Evolutionary conservation across 768 basidiomycete species (phyloP).

Genomic region (Boletus reticulatus): DNA sequence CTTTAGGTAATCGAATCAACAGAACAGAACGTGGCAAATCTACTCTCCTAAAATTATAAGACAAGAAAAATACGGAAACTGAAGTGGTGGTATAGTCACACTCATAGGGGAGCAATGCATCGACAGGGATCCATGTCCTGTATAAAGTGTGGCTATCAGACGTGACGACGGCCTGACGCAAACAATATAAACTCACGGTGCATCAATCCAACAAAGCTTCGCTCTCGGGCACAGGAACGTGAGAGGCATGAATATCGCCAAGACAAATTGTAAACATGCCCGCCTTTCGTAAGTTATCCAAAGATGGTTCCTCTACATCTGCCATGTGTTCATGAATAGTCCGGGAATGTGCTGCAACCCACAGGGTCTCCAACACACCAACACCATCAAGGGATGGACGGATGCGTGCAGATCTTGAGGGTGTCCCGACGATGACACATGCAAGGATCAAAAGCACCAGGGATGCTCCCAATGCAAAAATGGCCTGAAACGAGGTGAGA

Average conservation of each 20-base stretch:
- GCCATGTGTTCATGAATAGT: not conserved
- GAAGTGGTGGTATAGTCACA: too few relatives aligned
- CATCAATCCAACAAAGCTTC: not conserved
- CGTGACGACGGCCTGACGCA: too few relatives aligned
- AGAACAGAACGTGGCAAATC: too few relatives aligned
- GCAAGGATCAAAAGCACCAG: not conserved
- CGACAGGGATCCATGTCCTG: too few relatives aligned
- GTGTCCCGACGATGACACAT: not conserved
- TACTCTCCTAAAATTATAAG: not conserved
- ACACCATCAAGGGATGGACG: not conserved
- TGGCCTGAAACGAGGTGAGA: too few relatives aligned
- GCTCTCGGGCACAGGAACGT: not conserved
- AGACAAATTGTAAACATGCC: slow-evolving; percentile 5
- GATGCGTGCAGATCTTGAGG: not conserved
- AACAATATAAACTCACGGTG: too few relatives aligned
- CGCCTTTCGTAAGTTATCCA: slow-evolving; percentile 6
- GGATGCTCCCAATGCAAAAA: not conserved
- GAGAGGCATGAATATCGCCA: too few relatives aligned
- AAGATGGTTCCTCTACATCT: not conserved
- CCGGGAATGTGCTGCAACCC: slow-evolving; percentile 7
- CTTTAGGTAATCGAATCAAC: too few relatives aligned
- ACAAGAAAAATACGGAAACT: too few relatives aligned
- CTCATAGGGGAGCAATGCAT: too few relatives aligned
- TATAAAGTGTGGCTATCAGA: too few relatives aligned
- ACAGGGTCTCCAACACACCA: slow-evolving; percentile 10